Conservation (phyloP, 2,329 filamentous ascomycete genomes). For the Fusarium luffae region DNA sequence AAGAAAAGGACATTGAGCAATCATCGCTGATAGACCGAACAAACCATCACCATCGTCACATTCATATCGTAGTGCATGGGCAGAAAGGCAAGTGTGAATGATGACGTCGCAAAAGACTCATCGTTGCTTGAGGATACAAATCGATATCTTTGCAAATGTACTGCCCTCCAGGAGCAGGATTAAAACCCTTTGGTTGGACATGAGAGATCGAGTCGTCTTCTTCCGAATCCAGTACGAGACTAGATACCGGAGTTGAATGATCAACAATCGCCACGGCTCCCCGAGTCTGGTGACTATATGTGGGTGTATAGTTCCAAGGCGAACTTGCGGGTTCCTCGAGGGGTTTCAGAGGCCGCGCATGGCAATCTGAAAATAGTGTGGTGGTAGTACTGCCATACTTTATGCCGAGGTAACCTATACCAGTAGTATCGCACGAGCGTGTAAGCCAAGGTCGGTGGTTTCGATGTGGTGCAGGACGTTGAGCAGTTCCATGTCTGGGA, state of each 20-base stretch:
- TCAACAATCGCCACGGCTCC: not conserved
- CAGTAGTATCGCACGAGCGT: conserved; percentile 45
- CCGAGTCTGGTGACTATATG: not conserved
- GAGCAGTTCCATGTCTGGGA: conserved; percentile 30
- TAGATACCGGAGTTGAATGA: not conserved
- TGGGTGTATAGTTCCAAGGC: not conserved
- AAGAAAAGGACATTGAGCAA: not conserved
- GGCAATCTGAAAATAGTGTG: conserved; percentile 45
- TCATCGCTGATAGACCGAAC: conserved; percentile 13
- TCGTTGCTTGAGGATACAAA: not conserved
- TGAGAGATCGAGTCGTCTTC: not conserved
- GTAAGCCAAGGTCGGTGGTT: conserved; percentile 46
- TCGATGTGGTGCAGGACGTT: conserved; percentile 39
- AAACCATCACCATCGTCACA: not conserved
- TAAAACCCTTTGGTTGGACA: not conserved
- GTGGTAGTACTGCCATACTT: conserved; percentile 19
- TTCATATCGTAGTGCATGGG: not conserved
- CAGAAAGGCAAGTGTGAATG: not conserved
- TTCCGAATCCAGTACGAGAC: not conserved
- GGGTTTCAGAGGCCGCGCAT: conserved; percentile 26
- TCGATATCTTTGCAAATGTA: not conserved
- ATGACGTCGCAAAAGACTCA: not conserved
- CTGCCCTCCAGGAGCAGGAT: conserved; percentile 9
- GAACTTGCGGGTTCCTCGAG: not conserved
- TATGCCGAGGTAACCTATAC: conserved; percentile 35